These are phyloP conservation scores for Pezicula carpinea DNA, from an alignment of 2,329 filamentous ascomycete species.

Conservation along the genomic window DNA sequence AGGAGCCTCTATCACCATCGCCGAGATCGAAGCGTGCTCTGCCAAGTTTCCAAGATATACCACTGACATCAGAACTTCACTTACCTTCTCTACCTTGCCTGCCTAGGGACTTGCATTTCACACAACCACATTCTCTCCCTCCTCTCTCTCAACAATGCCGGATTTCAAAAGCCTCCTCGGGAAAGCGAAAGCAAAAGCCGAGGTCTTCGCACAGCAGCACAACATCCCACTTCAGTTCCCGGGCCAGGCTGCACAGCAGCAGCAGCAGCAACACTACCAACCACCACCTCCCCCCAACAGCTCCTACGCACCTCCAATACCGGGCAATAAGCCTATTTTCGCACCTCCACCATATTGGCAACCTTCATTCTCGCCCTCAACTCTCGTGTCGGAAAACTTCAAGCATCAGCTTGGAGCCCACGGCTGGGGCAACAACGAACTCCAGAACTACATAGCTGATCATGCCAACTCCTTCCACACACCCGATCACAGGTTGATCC, in stretches of 20 bases:
- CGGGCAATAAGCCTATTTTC: conserved; percentile 1
- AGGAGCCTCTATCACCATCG: too few relatives aligned
- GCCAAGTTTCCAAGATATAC: too few relatives aligned
- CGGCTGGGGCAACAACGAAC: conserved; percentile 59
- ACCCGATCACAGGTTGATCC: conserved; percentile 44
- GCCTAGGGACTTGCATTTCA: background rate
- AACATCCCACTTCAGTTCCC: conserved; percentile 2
- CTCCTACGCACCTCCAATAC: conserved; percentile 6
- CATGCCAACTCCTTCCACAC: conserved; percentile 50
- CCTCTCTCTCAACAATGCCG: too few relatives aligned
- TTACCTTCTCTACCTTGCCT: too few relatives aligned
- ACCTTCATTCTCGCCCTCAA: conserved; percentile 42
- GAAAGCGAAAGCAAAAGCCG: conserved; percentile 19
- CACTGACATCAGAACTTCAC: too few relatives aligned
- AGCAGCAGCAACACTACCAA: conserved; percentile 1
- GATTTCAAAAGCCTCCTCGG: conserved; percentile 13
- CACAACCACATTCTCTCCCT: conserved; percentile 15
- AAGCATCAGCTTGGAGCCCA: conserved; percentile 51
- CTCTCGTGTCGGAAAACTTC: conserved; percentile 46
- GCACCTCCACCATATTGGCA: conserved; percentile 42
- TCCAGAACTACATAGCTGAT: conserved; percentile 50
- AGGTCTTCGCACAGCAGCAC: conserved; percentile 16
- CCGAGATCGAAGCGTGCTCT: too few relatives aligned
- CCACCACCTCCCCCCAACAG: conserved; percentile 5
- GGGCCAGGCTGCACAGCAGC: conserved; percentile 1